A percentile compares a stretch with the other conserved stretches of the same genome.
These are phyloP conservation scores for Boletus subluridellus DNA, from an alignment of 1,284 basidiomycete genomes.

Conservation along the genomic window DNA sequence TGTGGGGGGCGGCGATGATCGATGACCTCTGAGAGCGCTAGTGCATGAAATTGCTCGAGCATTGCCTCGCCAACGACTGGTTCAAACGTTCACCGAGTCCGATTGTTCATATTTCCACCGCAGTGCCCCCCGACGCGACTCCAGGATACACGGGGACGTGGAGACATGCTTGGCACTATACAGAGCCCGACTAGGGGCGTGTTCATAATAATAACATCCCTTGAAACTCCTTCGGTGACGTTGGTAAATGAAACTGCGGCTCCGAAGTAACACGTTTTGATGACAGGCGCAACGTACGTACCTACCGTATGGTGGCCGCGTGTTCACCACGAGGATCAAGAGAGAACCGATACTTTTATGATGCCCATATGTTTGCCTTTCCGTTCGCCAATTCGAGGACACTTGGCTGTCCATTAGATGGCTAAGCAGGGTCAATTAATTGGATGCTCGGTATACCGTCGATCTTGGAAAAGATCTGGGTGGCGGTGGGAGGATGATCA, in stretches of 20 bases:
- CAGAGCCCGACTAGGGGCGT: conserved; percentile 13
- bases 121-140: conserved; percentile 8
- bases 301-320: conserved; percentile 9
- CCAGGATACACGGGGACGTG: conserved; percentile 1
- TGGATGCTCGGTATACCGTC: too few relatives aligned
- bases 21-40: neutral
- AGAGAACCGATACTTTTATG: neutral
- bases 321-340: conserved; percentile 20
- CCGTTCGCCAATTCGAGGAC: neutral
- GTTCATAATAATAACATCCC: neutral
- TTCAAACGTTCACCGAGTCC: neutral
- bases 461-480: neutral
- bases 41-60: neutral
- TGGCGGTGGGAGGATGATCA: neutral
- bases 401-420: neutral
- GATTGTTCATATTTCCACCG: conserved; percentile 8
- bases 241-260: conserved; percentile 20
- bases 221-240: neutral
- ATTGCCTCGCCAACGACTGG: conserved; percentile 8
- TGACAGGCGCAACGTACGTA: conserved; percentile 6
- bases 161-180: conserved; percentile 5
- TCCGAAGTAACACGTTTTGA: conserved; percentile 19
- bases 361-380: neutral
- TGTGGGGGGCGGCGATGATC: neutral
- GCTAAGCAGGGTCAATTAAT: neutral